Evolutionary conservation across 176 grass and related monocot species (phyloP), one percentile per base, ranked within the genome.

Genomic region (Rhynchospora tenuis): DNA sequence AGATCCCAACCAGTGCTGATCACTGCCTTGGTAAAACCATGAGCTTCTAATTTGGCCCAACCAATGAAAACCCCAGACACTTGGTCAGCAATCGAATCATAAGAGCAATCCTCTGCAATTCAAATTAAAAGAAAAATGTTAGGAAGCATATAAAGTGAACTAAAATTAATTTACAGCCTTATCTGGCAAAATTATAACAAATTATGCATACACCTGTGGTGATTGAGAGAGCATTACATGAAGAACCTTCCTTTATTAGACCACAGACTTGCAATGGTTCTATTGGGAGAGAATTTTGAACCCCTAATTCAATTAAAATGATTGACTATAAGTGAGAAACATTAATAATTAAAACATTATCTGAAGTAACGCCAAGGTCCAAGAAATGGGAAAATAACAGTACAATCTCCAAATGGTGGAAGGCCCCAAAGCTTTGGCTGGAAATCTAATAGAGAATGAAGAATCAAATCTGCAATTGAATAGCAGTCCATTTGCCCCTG

Each of bases 341-440:
- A 33, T 38, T 38, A 38, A 4, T 38, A 2, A 38, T 38, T 38
- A 51, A 23, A 51, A 83, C 3, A 65, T 6, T 14, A 83, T 26
- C 44, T 19, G n/a, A 33, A 84, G 1, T 10, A 88, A 13, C 84
- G 67, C 15, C 64, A 81, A 81, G 81, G 46, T 45, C 1, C 47
- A 46, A 52, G 57, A 59, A 38, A 33, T 65, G 33, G 72, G 64
- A 29, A 89, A 72, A 50, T 85, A 83, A 61, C 84, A 9, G 85
- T 97, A 97, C 94, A 79, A 81, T 94, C 94, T 81, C 86, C 88
- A 85, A 94, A 97, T 64, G 88, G 73, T 76, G 94, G 94, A 87
- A 94, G 90, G 70, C 85, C 90, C 94, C 92, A 97, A 20, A 87
- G 22, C 83, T 94, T 87, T 19, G 92, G 95, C 72, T 94, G 45